phyloP scores from a whole-genome alignment of 2,329 filamentous ascomycete genomes.

The Pyrenophora seminiperda region DNA sequence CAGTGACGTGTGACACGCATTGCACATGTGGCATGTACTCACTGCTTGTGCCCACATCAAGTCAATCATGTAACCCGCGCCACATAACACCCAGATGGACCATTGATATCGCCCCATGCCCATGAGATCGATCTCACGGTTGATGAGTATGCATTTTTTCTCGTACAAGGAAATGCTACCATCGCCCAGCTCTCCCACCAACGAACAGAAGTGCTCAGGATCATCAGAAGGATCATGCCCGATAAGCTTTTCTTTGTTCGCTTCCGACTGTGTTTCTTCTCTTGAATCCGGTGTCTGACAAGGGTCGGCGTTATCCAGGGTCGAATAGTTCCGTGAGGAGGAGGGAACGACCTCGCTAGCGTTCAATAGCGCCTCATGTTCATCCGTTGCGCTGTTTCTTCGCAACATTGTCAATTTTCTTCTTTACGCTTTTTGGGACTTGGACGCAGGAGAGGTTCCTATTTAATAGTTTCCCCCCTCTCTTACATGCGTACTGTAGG shows the following conservation, averaged over 20 bases:
- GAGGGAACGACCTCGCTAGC: conserved; percentile 6
- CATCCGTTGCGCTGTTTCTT: conserved; percentile 1
- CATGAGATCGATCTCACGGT: conserved; percentile 57
- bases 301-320: conserved; percentile 1
- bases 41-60: conserved; percentile 62
- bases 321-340: conserved; percentile 15
- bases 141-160: conserved; percentile 53
- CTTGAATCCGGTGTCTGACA: not conserved
- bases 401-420: conserved; percentile 6
- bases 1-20: too few species aligned
- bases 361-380: conserved; percentile 11
- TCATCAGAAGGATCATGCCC: not conserved
- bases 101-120: conserved; percentile 62
- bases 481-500: conserved; percentile 8
- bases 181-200: conserved; percentile 16
- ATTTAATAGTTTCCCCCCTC: conserved; percentile 2
- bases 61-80: conserved; percentile 62
- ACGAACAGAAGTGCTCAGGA: conserved; percentile 2
- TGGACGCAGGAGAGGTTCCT: not conserved
- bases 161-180: conserved; percentile 44
- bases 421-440: not conserved
- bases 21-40: too few species aligned
- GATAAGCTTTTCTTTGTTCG: conserved; percentile 2
- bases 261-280: conserved; percentile 1
- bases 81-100: conserved; percentile 59